Percentiles rank a stretch among this genome's conserved stretches.
Evolutionary conservation across 768 basidiomycete species (phyloP).

Genomic region (Tylopilus rubrobrunneus): DNA sequence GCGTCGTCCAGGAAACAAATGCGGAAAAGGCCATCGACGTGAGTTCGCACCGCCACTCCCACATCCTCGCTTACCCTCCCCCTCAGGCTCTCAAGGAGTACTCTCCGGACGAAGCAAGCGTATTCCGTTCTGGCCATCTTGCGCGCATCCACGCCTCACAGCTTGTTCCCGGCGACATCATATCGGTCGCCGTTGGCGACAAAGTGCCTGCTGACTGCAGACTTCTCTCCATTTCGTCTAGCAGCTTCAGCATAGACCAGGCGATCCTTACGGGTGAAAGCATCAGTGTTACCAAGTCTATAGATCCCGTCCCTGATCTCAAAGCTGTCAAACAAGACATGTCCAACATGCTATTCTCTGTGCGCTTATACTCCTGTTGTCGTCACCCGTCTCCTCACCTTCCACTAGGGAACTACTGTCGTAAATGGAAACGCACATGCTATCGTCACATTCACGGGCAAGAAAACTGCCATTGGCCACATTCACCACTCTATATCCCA

Average conservation of each 20-base stretch:
- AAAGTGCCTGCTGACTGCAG: slow-evolving; percentile 95
- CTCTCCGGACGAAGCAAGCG: slow-evolving; percentile 94
- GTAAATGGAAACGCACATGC: slow-evolving; percentile 90
- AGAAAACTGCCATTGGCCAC: slow-evolving; percentile 88
- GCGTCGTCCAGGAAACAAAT: slow-evolving; percentile 94
- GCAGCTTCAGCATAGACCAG: slow-evolving; percentile 93
- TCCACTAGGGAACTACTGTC: slow-evolving; percentile 81
- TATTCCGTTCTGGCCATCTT: slow-evolving; percentile 67
- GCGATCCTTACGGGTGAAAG: slow-evolving; percentile 97
- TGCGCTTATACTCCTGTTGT: slow-evolving; percentile 27
- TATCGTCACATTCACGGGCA: slow-evolving; percentile 83
- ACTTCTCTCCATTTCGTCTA: slow-evolving; percentile 83
- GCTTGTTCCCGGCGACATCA: slow-evolving; percentile 93
- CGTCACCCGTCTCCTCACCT: not conserved
- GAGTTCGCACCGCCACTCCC: slow-evolving; percentile 31
- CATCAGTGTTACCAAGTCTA: slow-evolving; percentile 78
- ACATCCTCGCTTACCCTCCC: not conserved
- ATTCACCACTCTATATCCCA: slow-evolving; percentile 95
- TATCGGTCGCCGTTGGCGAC: slow-evolving; percentile 89
- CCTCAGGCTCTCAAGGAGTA: slow-evolving; percentile 91
- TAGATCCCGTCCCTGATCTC: slow-evolving; percentile 61
- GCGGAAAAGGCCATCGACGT: slow-evolving; percentile 98
- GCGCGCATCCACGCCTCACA: slow-evolving; percentile 78
- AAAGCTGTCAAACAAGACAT: slow-evolving; percentile 97
- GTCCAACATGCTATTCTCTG: slow-evolving; percentile 94